phyloP scores from a whole-genome alignment of 1,284 basidiomycete species.

The Ceratobasidium sp. region DNA sequence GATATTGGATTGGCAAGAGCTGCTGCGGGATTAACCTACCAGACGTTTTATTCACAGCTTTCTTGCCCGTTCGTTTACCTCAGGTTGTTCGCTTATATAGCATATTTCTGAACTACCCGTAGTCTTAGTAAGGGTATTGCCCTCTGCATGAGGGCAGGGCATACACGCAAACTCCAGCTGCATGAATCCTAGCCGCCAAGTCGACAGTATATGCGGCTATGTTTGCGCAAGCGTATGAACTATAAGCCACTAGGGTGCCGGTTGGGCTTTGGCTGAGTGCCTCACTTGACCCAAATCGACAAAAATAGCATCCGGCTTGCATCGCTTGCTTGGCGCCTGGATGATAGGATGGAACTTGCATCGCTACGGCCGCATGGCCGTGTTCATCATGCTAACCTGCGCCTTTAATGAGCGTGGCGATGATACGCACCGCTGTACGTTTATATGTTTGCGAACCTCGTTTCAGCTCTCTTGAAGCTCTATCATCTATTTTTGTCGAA shows the following conservation, averaged over 20 bases:
- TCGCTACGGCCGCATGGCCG: constrained; percentile 4
- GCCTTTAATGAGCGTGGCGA: neutral
- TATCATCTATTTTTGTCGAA: neutral
- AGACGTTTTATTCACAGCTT: neutral
- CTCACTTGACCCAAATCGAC: neutral
- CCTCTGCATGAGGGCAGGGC: no score
- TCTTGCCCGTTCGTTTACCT: neutral
- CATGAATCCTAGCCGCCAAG: neutral
- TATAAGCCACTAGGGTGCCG: no score
- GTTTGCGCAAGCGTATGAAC: no score
- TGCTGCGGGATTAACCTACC: neutral
- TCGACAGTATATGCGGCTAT: neutral
- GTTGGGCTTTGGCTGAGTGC: neutral
- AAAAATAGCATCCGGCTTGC: neutral
- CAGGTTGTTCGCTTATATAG: no score
- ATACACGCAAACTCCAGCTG: no score
- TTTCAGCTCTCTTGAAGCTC: neutral
- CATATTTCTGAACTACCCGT: no score
- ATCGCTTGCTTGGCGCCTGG: neutral
- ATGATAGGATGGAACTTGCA: constrained; percentile 1
- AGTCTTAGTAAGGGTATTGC: no score
- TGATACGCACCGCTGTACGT: neutral
- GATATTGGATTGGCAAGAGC: neutral
- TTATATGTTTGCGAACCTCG: neutral
- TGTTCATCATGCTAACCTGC: neutral